A percentile compares a stretch with the other conserved stretches of the same genome.
Conservation (phyloP, 202 grass and related monocot genomes). For the Zoysia matrella region DNA sequence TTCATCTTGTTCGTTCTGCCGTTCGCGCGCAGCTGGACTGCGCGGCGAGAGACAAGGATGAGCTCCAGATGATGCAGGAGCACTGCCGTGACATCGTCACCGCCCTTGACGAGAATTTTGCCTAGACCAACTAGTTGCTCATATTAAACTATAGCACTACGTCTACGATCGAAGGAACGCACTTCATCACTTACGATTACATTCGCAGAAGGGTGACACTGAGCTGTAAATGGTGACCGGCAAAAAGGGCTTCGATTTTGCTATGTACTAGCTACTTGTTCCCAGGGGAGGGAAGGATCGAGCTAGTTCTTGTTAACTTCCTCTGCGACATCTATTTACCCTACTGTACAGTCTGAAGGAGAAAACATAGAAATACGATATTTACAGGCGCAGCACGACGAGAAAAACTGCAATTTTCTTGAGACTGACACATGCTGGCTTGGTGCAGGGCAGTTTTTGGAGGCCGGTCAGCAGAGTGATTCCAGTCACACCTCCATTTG, state of each 20-base stretch:
- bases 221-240: constrained; percentile 29
- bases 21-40: constrained; percentile 68
- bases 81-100: constrained; percentile 67
- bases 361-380: constrained; percentile 45
- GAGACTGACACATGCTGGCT: constrained; percentile 3
- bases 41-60: constrained; percentile 75
- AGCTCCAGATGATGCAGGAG: constrained; percentile 50
- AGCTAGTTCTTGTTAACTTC: constrained; percentile 49
- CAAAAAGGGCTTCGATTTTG: constrained; percentile 45
- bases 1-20: constrained; percentile 13
- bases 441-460: constrained; percentile 34
- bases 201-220: constrained; percentile 11
- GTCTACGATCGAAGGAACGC: neutral
- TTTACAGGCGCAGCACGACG: constrained; percentile 49
- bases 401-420: constrained; percentile 49
- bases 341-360: constrained; percentile 15
- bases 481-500: constrained; percentile 43
- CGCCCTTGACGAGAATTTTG: constrained; percentile 65
- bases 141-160: neutral
- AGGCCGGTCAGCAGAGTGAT: constrained; percentile 25
- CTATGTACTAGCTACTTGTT: constrained; percentile 15
- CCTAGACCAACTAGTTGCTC: constrained; percentile 48
- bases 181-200: neutral
- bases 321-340: constrained; percentile 50
- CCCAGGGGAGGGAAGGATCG: neutral